These are phyloP conservation scores for Hyphopichia buzzinii DNA, from an alignment of 1,139 yeast species.

Conservation along the genomic window DNA sequence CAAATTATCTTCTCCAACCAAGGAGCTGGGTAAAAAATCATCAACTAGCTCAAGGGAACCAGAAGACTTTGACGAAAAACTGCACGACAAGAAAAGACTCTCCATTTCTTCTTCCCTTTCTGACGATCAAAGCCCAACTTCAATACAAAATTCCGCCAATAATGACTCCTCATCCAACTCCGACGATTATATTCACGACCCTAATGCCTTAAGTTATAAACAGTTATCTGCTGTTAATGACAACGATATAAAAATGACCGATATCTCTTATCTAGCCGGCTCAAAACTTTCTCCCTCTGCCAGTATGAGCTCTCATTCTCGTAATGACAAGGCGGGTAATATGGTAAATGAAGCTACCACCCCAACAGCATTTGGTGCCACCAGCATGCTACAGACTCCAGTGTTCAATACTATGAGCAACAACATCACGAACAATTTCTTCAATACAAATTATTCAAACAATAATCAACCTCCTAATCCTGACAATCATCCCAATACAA, in stretches of 20 bases:
- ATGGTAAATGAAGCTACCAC: slow-evolving; percentile 2
- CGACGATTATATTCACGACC: slow-evolving; percentile 1
- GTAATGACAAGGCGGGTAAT: neutral
- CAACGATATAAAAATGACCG: neutral
- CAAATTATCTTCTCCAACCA: slow-evolving; percentile 8
- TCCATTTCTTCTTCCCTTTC: slow-evolving; percentile 3
- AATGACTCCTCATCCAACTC: neutral
- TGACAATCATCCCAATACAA: slow-evolving; percentile 1
- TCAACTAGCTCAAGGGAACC: neutral
- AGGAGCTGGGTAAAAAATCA: neutral
- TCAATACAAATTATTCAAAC: slow-evolving; percentile 27
- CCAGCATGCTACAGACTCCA: slow-evolving; percentile 30
- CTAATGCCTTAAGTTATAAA: neutral
- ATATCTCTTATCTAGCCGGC: neutral
- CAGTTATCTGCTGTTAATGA: neutral
- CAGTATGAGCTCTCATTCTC: neutral
- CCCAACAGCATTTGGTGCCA: slow-evolving; percentile 8
- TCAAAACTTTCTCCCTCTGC: neutral
- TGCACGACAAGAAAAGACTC: neutral
- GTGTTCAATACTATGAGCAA: slow-evolving; percentile 27
- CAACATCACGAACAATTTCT: slow-evolving; percentile 35
- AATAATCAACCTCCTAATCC: slow-evolving; percentile 1
- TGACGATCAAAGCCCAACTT: slow-evolving; percentile 1
- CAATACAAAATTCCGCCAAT: neutral
- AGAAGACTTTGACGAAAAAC: neutral